Evolutionary conservation across 352 stramenopile genomes (phyloP).

Genomic region (Globisporangium lucens): DNA sequence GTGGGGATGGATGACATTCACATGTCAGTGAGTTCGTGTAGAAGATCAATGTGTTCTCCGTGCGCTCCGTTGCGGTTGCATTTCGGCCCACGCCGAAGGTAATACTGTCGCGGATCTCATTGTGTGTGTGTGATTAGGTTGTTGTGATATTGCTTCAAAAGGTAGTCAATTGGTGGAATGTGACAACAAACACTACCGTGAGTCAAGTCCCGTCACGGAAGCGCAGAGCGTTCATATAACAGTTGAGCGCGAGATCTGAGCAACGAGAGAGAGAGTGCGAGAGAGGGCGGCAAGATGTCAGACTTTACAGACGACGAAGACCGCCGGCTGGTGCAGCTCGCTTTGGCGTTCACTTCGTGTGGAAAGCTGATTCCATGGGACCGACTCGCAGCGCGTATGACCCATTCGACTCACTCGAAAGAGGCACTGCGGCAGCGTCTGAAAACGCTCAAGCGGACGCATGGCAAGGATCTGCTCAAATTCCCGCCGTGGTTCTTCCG

Average conservation of each 20-base stretch:
- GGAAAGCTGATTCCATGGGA: conserved; percentile 32
- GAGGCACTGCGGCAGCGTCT: conserved; percentile 41
- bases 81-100: neutral
- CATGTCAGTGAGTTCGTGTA: too few species aligned
- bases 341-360: conserved; percentile 14
- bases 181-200: neutral
- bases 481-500: conserved; percentile 49
- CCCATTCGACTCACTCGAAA: conserved; percentile 27
- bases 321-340: conserved; percentile 50
- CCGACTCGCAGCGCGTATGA: conserved; percentile 27
- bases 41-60: neutral
- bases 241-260: neutral
- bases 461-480: conserved; percentile 25
- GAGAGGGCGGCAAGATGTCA: conserved; percentile 24
- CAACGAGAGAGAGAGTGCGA: neutral
- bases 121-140: neutral
- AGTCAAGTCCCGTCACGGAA: neutral
- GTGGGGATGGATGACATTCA: neutral
- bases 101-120: neutral
- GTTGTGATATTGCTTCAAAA: neutral
- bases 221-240: neutral
- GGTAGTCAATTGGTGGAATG: neutral
- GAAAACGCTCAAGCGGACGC: conserved; percentile 55
- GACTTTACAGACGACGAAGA: conserved; percentile 60
- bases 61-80: neutral